Conservation (phyloP, 331 rosid species). For the Spiraea crenata region DNA sequence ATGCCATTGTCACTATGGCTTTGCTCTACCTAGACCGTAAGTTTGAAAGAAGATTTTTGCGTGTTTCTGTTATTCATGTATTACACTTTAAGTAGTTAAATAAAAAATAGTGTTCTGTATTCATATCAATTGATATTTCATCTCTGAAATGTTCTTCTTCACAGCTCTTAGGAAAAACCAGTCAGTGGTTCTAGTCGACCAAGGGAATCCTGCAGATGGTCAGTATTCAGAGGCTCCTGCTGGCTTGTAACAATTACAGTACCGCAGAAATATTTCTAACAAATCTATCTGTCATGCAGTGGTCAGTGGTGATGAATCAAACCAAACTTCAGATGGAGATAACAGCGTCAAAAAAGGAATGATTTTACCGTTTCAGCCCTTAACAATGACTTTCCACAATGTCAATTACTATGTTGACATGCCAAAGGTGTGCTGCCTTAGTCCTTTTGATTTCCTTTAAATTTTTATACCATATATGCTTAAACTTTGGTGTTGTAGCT, state of each 20-base stretch:
- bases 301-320: conserved; percentile 15
- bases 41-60: conserved; percentile 23
- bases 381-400: conserved; percentile 74
- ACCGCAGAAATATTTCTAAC: not conserved
- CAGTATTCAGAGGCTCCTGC: conserved; percentile 15
- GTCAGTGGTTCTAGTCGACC: conserved; percentile 39
- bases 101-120: conserved; percentile 6
- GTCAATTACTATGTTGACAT: conserved; percentile 84
- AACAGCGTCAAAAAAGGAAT: conserved; percentile 65
- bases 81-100: not conserved
- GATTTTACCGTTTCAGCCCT: conserved; percentile 87
- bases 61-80: not conserved
- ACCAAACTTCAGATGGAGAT: conserved; percentile 17
- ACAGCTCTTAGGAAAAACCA: conserved; percentile 58
- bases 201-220: conserved; percentile 36
- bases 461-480: not conserved
- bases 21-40: conserved; percentile 75
- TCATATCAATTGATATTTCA: conserved; percentile 1
- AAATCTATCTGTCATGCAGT: conserved; percentile 37
- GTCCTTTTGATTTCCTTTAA: not conserved
- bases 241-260: not conserved
- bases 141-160: conserved; percentile 6
- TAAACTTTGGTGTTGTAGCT: not conserved
- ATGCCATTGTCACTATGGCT: conserved; percentile 55
- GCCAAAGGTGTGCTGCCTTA: conserved; percentile 42